Percentiles rank a stretch among this genome's conserved stretches.
These are phyloP conservation scores for Cyberlindnera subsufficiens DNA, from an alignment of 805 yeast genomes.

Conservation along the genomic window DNA sequence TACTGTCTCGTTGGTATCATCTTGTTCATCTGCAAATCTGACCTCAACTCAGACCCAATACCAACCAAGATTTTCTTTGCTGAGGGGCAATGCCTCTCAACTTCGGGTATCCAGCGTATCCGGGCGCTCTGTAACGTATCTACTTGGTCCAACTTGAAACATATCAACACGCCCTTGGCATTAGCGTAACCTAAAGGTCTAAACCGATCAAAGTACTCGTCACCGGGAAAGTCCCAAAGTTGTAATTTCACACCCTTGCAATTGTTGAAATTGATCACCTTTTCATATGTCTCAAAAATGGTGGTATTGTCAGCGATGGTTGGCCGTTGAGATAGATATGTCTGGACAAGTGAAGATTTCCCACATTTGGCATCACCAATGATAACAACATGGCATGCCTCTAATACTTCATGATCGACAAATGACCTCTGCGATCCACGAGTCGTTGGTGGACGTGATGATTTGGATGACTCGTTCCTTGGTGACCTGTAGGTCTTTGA, in stretches of 20 bases:
- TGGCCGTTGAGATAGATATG: slow-evolving; percentile 14
- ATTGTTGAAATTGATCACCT: slow-evolving; percentile 9
- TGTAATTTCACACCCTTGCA: slow-evolving; percentile 24
- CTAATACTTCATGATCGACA: not conserved
- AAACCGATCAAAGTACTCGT: slow-evolving; percentile 32
- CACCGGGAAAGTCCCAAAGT: slow-evolving; percentile 40
- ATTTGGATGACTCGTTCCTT: not conserved
- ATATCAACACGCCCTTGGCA: slow-evolving; percentile 32
- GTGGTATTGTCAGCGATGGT: slow-evolving; percentile 4
- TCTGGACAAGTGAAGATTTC: slow-evolving; percentile 19
- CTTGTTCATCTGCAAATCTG: slow-evolving; percentile 20
- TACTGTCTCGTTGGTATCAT: slow-evolving; percentile 22
- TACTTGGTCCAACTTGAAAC: slow-evolving; percentile 30
- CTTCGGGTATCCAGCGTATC: slow-evolving; percentile 40
- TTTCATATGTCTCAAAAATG: slow-evolving; percentile 21
- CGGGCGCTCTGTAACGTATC: slow-evolving; percentile 30
- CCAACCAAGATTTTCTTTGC: slow-evolving; percentile 33
- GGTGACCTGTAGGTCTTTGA: too few relatives aligned
- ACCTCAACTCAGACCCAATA: slow-evolving; percentile 31
- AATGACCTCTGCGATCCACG: too few relatives aligned
- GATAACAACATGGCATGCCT: slow-evolving; percentile 10
- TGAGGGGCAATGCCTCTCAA: slow-evolving; percentile 32
- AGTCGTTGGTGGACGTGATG: too few relatives aligned
- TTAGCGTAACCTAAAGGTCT: slow-evolving; percentile 37
- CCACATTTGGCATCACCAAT: slow-evolving; percentile 25